Evolutionary conservation across 768 basidiomycete genomes (phyloP).

Genomic region (Leccinum broughii): DNA sequence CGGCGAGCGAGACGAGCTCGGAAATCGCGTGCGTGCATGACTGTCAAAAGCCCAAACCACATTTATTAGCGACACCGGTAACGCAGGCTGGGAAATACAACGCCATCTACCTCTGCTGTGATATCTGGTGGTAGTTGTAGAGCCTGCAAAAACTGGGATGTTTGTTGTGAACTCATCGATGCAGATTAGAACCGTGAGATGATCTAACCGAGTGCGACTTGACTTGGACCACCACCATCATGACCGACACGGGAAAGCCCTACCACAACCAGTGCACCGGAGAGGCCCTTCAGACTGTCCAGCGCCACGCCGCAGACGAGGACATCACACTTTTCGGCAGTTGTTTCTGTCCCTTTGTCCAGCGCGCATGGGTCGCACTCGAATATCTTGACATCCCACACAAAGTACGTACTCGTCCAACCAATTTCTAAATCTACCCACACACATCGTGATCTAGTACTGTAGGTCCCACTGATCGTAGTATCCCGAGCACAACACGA

Average conservation of each 20-base stretch:
- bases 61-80: neutral
- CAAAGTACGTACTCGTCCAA: slow-evolving; percentile 44
- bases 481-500: neutral
- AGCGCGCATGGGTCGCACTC: slow-evolving; percentile 75
- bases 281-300: slow-evolving; percentile 55
- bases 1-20: slow-evolving; percentile 22
- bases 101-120: slow-evolving; percentile 22
- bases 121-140: slow-evolving; percentile 24
- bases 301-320: slow-evolving; percentile 45
- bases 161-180: slow-evolving; percentile 11
- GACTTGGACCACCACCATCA: neutral
- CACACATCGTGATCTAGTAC: slow-evolving; percentile 31
- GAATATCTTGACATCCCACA: slow-evolving; percentile 73
- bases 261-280: slow-evolving; percentile 48
- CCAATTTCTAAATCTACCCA: neutral
- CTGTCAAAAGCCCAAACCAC: no score
- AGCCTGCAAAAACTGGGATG: slow-evolving; percentile 15
- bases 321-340: slow-evolving; percentile 69
- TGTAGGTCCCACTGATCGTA: slow-evolving; percentile 30
- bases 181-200: neutral
- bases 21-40: slow-evolving; percentile 18
- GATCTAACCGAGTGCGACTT: neutral
- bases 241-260: slow-evolving; percentile 39
- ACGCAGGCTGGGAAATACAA: neutral
- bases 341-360: slow-evolving; percentile 83